Evolutionary conservation across 805 yeast species (phyloP), one percentile per base, ranked within the genome.

Genomic region (Tetrapisispora pingtungensis): DNA sequence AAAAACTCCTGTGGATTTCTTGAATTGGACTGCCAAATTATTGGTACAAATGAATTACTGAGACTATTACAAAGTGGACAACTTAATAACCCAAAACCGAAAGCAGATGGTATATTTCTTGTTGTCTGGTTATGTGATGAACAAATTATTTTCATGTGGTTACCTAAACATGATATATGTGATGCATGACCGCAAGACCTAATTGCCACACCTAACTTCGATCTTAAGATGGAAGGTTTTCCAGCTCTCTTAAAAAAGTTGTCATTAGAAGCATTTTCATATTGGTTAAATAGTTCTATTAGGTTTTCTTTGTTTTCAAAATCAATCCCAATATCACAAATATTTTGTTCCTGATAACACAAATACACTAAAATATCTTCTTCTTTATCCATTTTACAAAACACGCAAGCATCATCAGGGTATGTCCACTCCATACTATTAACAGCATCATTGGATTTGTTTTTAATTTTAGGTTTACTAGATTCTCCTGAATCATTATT

Each of bases 21-120:
- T 15, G 31, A 26, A 30, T 32, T 17, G 13, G 27, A 14, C 15
- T 27, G n/a, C 22, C 33, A 30, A 18, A 38, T 26, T 31, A 84
- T 68, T 0, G 97, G 98, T 36, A 90, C 66, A 58, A 90, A 87
- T 47, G 82, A 72, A 57, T 90, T 90, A 57, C 83, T 84, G 37
- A 90, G 69, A 0, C 95, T 82, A 48, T 87, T 87, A 68, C 98
- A 90, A 32, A 90, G 71, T 0, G 97, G 97, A 57, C 98, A 90
- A 22, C 85, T 65, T 51, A 85, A 82, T 55, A 89, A 95, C 7
- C 78, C 76, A 46, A 77, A 76, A 26, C 78, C 79, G 12, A 71
- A 64, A 49, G 84, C 78, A 50, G 83, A 95, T 0, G 96, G 95
- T 5, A 80, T 70, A 41, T 89, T 85, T 57, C 95, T 71, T 0